Evolutionary conservation across 2,329 filamentous ascomycete species (phyloP).

Genomic region (Cladobotryum protrusum): DNA sequence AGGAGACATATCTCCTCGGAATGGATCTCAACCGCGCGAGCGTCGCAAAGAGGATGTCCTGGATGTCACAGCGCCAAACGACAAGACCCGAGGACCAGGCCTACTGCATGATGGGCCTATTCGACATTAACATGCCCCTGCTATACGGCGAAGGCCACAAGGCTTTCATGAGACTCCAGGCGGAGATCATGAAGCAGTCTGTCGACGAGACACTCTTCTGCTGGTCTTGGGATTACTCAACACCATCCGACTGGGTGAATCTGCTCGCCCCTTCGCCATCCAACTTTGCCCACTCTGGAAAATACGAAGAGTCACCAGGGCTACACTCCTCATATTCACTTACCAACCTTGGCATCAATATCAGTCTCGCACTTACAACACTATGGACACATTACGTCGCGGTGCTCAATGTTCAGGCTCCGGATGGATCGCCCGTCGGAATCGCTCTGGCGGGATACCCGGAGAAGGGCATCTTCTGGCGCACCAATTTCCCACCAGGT

Average conservation of each 20-base stretch:
- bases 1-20: neutral
- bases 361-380: neutral
- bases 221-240: neutral
- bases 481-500: neutral
- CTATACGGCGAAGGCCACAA: constrained; percentile 14
- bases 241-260: neutral
- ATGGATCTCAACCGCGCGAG: neutral
- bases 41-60: constrained; percentile 21
- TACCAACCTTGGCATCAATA: neutral
- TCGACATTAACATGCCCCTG: constrained; percentile 14
- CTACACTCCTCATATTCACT: neutral
- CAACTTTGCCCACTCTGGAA: neutral
- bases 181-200: neutral
- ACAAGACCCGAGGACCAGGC: constrained; percentile 16
- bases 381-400: neutral
- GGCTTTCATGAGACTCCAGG: neutral
- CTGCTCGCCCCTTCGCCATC: neutral
- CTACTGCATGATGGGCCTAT: constrained; percentile 13
- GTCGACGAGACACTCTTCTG: neutral
- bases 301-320: neutral
- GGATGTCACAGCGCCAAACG: constrained; percentile 19
- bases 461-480: neutral
- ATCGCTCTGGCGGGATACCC: neutral
- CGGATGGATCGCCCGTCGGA: neutral
- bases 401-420: neutral